These are phyloP conservation scores for Pyrenochaeta sp. DNA, from an alignment of 2,329 filamentous ascomycete genomes.

Conservation along the genomic window DNA sequence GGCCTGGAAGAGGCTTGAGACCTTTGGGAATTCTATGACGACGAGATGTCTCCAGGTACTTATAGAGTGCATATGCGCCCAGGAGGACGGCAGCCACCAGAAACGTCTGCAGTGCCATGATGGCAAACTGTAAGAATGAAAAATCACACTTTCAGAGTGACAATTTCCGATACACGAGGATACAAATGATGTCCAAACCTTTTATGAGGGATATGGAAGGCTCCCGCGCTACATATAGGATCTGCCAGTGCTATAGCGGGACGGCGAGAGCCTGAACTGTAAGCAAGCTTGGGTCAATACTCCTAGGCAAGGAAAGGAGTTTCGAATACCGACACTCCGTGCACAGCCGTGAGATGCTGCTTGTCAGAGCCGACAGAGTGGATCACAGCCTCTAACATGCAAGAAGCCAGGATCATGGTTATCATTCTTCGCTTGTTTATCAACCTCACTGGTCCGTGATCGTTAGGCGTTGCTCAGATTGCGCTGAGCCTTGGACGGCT, in stretches of 20 bases:
- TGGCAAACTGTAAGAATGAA: constrained; percentile 16
- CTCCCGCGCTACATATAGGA: constrained; percentile 41
- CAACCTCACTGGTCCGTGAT: constrained; percentile 20
- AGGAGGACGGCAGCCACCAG: constrained; percentile 33
- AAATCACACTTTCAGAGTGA: constrained; percentile 11
- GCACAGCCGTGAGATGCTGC: constrained; percentile 24
- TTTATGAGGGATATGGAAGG: constrained; percentile 18
- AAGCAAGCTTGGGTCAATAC: constrained; percentile 23
- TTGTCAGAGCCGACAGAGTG: constrained; percentile 28
- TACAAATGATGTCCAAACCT: constrained; percentile 17
- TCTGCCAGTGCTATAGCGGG: constrained; percentile 22
- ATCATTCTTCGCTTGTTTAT: constrained; percentile 18
- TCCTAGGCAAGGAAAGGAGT: constrained; percentile 21
- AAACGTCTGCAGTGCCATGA: constrained; percentile 45
- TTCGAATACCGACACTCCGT: constrained; percentile 34
- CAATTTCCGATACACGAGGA: constrained; percentile 13
- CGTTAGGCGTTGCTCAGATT: constrained; percentile 6
- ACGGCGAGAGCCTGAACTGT: constrained; percentile 22
- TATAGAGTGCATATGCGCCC: constrained; percentile 40
- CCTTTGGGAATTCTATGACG: constrained; percentile 42
- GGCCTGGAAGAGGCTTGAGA: constrained; percentile 50
- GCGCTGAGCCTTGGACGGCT: constrained; percentile 12
- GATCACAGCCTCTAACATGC: constrained; percentile 25
- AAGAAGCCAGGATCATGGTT: constrained; percentile 10
- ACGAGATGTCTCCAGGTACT: constrained; percentile 35